Base-by-base conservation (phyloP, 2,329 filamentous ascomycete species). In the Aspergillus quadricinctus region DNA sequence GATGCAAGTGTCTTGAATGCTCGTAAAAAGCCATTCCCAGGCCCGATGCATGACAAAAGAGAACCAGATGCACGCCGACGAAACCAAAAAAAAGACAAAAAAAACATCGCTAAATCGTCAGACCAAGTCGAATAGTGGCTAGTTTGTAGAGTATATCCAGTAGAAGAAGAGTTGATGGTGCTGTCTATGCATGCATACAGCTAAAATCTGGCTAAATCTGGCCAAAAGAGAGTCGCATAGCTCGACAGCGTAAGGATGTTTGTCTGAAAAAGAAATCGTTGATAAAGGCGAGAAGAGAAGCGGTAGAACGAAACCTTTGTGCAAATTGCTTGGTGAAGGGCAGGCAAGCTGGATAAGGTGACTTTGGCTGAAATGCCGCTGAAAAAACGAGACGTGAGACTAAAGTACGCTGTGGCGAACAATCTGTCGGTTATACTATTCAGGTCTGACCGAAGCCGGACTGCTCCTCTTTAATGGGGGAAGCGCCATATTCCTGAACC, bases 401-500 rank as follows among this genome's bases (percentile, higher is more conserved):
- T 48, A 41, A 46, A 28, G 57, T 57, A 50, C n/a, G 52, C 56
- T 28, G 48, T n/a, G 37, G n/a, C 43, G 21, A 49, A 46, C 29
- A 46, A 51, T 28, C 50, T 52, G 28, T 48, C 48, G 45, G 45
- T 35, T 49, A 45, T 52, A 48, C 54, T 62, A 60, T 48, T 62
- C 50, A 57, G 49, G 57, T 19, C 11, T 60, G 62, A 52, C 48
- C 41, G 54, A 66, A 65, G 49, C 54, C 53, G 35, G 63, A n/a
- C 21, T 57, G 54, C 48, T 73, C 69, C 53, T 70, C 67, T 54
- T 75, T 74, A 48, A 70, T 66, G 19, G 68, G 62, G 29, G 57
- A 45, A 7, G 69, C 68, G 50, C 69, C 87, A 75, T 83, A 88
- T 69, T 94, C 89, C 62, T 88, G 85, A 66, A 96, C 89, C 83